phyloP scores from a whole-genome alignment of 2,329 filamentous ascomycete species.

The Hirsutella minnesotensis region DNA sequence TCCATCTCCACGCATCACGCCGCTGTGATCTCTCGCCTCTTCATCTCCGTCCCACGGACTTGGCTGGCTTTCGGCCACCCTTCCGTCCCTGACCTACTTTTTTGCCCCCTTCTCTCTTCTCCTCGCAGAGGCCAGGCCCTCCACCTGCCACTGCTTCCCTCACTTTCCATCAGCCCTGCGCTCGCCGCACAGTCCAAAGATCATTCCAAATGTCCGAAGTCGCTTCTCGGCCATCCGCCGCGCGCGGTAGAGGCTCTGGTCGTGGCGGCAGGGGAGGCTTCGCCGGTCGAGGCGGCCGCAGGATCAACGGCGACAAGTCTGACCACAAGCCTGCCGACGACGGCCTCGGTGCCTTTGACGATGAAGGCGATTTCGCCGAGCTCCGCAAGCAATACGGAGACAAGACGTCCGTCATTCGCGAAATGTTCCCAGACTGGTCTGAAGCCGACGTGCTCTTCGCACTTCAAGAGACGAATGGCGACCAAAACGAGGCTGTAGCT shows the following conservation, averaged over 20 bases:
- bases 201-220: conserved; percentile 77
- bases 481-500: conserved; percentile 62
- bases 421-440: conserved; percentile 92
- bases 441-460: conserved; percentile 90
- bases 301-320: conserved; percentile 61
- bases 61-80: conserved; percentile 14
- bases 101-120: background rate
- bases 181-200: conserved; percentile 17
- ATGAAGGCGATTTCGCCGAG: conserved; percentile 82
- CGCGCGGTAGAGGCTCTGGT: conserved; percentile 82
- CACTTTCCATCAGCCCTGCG: conserved; percentile 3
- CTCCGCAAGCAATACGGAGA: conserved; percentile 80
- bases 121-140: conserved; percentile 21
- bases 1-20: conserved; percentile 13
- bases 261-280: conserved; percentile 75
- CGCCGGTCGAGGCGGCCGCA: conserved; percentile 59
- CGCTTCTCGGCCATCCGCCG: conserved; percentile 69
- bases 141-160: conserved; percentile 19
- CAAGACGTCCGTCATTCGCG: conserved; percentile 72
- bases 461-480: conserved; percentile 75
- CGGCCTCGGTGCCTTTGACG: conserved; percentile 50
- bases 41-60: conserved; percentile 16
- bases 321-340: conserved; percentile 44
- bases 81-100: conserved; percentile 10
- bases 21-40: conserved; percentile 16